These are phyloP conservation scores for Aspergillus glaucus DNA, from an alignment of 2,329 filamentous ascomycete species.

Conservation along the genomic window DNA sequence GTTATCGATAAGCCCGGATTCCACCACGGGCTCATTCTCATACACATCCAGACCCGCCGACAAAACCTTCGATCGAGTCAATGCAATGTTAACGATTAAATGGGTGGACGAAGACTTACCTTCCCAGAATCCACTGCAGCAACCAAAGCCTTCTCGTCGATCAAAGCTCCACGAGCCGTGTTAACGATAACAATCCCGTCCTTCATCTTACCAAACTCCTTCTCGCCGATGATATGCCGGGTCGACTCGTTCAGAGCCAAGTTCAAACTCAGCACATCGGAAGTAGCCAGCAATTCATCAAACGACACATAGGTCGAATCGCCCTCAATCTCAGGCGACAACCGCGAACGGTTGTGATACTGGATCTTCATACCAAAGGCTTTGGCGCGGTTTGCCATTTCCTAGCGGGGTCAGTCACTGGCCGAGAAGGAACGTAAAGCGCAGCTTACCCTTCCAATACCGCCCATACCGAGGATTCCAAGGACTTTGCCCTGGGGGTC, in stretches of 20 bases:
- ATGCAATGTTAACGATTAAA: not conserved
- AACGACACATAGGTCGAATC: slow-evolving; percentile 42
- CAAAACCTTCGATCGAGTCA: slow-evolving; percentile 22
- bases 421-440: not conserved
- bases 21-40: slow-evolving; percentile 41
- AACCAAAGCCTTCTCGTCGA: slow-evolving; percentile 44
- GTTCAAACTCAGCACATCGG: slow-evolving; percentile 44
- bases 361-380: slow-evolving; percentile 44
- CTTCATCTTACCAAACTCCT: slow-evolving; percentile 42
- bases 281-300: slow-evolving; percentile 39
- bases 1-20: slow-evolving; percentile 43
- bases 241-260: slow-evolving; percentile 40
- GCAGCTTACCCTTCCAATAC: slow-evolving; percentile 38
- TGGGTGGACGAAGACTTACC: slow-evolving; percentile 16
- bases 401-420: slow-evolving; percentile 21
- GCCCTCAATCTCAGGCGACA: slow-evolving; percentile 35
- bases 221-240: slow-evolving; percentile 41
- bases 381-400: slow-evolving; percentile 40
- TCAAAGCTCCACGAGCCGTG: slow-evolving; percentile 39
- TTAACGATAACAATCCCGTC: slow-evolving; percentile 41
- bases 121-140: slow-evolving; percentile 40
- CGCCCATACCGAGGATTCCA: slow-evolving; percentile 45
- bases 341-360: slow-evolving; percentile 42
- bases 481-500: slow-evolving; percentile 42
- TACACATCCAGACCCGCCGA: slow-evolving; percentile 44